Evolutionary conservation across 345 rosid genomes (phyloP), one percentile per base, ranked within the genome.

Genomic region (Anastatica hierochuntica): DNA sequence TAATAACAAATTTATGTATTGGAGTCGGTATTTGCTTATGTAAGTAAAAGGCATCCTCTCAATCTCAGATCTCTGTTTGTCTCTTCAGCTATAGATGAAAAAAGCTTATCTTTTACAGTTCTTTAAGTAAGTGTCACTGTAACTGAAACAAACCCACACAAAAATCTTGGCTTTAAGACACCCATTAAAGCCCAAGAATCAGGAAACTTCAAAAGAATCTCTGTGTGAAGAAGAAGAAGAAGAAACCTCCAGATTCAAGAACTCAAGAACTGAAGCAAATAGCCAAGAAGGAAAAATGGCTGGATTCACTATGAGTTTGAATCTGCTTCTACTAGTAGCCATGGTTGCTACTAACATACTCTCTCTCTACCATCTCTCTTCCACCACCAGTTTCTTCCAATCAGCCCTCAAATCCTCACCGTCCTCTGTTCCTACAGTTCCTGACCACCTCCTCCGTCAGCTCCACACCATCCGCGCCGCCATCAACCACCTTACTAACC

Each of bases 261-360:
- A 53, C 41, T 31, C 31, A 63, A 53, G 56, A 52, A 53, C 41
- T 33, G 7, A 44, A 53, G 26, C 27, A 33, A 16, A 4, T 14
- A 35, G 14, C 18, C 12, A 24, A 43, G 15, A 15, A 18, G 13
- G 15, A 15, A 18, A 17, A 49, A 56, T 56, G 58, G 83, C 85
- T 79, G 97, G 97, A 30, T 74, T 83, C 78, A 78, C 86, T n/a
- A 92, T 92, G 97, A 77, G 95, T 40, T 74, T 92, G 63, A 92
- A 92, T 53, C 63, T 92, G 19, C 47, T 85, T 9, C 88, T 92
- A 11, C 79, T 92, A 21, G 20, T 88, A 33, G 94, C 90, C 7
- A 92, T 92, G 98, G 98, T 92, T 36, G 98, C 97, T 37, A 92
- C 97, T 40, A 92, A 88, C 71, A 78, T 92, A 46, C 90, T 92